phyloP scores from a whole-genome alignment of 129 eudicot genomes.

The Chrysanthemum makinoi region DNA sequence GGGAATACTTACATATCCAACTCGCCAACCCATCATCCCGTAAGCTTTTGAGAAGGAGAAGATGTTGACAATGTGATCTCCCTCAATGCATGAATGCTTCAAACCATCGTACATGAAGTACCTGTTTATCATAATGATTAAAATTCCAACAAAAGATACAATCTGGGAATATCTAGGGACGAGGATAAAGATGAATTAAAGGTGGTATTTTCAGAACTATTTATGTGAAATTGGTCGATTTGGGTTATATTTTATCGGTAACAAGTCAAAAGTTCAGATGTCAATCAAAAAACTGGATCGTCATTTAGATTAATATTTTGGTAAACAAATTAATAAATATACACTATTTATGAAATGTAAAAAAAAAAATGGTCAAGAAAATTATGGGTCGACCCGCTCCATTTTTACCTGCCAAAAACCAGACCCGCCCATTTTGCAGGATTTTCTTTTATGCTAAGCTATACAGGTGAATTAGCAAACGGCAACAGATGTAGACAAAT shows the following conservation, averaged over 20 bases:
- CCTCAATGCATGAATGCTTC: slow-evolving; percentile 90
- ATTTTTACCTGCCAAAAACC: neutral
- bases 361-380: neutral
- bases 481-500: neutral
- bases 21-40: slow-evolving; percentile 99
- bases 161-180: neutral
- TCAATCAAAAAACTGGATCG: neutral
- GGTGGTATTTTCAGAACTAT: neutral
- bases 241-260: neutral
- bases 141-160: neutral
- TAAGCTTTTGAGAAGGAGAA: slow-evolving; percentile 99
- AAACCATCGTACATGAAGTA: slow-evolving; percentile 98
- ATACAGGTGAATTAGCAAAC: neutral
- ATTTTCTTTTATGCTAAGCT: no score
- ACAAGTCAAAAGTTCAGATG: neutral
- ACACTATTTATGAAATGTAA: neutral
- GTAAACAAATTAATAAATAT: neutral
- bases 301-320: no score
- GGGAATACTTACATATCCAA: slow-evolving; percentile 85
- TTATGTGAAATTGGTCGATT: neutral
- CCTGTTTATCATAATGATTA: slow-evolving; percentile 39
- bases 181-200: neutral
- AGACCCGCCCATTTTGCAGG: slow-evolving; percentile 7
- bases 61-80: slow-evolving; percentile 79
- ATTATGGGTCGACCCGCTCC: neutral